Evolutionary conservation across 306 rosid species (phyloP), one percentile per base, ranked within the genome.

Genomic region (Cicer pinnatifidum): DNA sequence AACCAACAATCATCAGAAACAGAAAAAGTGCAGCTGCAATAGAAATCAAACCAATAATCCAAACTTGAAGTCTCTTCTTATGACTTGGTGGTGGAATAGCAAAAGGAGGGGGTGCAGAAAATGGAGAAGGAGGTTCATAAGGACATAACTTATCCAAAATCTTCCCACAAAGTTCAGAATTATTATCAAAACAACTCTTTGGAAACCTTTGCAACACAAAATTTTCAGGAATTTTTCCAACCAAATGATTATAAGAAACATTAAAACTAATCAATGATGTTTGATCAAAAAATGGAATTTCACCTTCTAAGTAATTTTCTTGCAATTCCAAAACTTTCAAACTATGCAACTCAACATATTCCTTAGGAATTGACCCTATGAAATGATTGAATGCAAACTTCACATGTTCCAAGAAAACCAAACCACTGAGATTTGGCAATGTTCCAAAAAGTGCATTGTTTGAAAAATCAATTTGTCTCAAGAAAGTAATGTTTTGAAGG

Each of bases 221-320:
- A 58, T 85, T 87, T 39, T 76, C 52, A 65, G 92, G 96, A 79
- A 90, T 88, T 44, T 70, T 68, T 45, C 96, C 90, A 35, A 10
- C 78, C 19, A 90, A 85, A 54, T 83, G 84, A 65, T 90, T 90
- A 48, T 75, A 77, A 16, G 92, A 90, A 11, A 90, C 89, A 65
- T 90, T 87, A 75, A 90, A 84, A 68, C 35, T 76, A 11, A 47
- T 62, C 73, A 89, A 69, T 37, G 89, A 82, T 40, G 82, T 9
- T 76, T 87, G 96, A 72, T 84, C 85, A 80, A 90, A 87, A 41
- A 86, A 76, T 67, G 96, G 92, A 37, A 90, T 82, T 64, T 76
- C 41, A 35, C 87, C 84, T 17, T 83, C 80, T 16, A 86, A 62
- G 19, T 75, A 82, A 68, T 90, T 88, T 5, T 67, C 70, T 76